Evolutionary conservation across 805 yeast genomes (phyloP).

Genomic region (Candida parachauliodes): DNA sequence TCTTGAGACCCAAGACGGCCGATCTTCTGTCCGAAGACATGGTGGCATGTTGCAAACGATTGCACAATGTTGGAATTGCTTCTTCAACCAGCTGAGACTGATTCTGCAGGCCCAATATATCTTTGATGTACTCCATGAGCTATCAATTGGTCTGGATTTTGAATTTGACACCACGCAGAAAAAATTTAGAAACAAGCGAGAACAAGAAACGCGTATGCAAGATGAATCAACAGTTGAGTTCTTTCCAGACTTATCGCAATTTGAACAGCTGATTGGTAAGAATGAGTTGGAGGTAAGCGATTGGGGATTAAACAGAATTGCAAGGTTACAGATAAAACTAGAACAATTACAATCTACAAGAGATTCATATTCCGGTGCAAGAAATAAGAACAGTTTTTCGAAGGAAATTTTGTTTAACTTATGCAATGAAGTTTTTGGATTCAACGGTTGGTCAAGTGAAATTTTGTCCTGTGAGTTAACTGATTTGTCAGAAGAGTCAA

Average conservation of each 20-base stretch:
- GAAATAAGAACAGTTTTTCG: constrained; percentile 7
- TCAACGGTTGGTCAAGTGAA: constrained; percentile 54
- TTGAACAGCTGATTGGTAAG: constrained; percentile 12
- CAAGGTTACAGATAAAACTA: constrained; percentile 45
- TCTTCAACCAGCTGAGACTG: constrained; percentile 59
- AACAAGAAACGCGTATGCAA: too few relatives aligned
- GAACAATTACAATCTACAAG: constrained; percentile 29
- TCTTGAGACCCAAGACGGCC: constrained; percentile 84
- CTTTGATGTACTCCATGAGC: constrained; percentile 36
- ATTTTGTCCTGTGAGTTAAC: constrained; percentile 21
- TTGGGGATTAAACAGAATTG: constrained; percentile 49
- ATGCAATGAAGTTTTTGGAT: constrained; percentile 54
- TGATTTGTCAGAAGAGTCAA: constrained; percentile 17
- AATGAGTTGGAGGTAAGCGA: constrained; percentile 17
- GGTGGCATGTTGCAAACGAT: constrained; percentile 78
- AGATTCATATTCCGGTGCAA: constrained; percentile 4
- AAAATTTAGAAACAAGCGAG: neutral
- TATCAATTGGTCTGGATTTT: neutral
- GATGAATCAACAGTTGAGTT: too few relatives aligned
- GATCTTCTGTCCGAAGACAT: constrained; percentile 83
- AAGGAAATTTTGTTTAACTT: constrained; percentile 24
- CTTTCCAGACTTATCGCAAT: constrained; percentile 15
- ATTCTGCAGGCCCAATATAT: constrained; percentile 30
- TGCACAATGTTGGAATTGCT: constrained; percentile 84
- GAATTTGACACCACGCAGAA: neutral